Evolutionary conservation across 371 early-diverging fungal genomes (phyloP).

Genomic region (Haplosporangium sp.): DNA sequence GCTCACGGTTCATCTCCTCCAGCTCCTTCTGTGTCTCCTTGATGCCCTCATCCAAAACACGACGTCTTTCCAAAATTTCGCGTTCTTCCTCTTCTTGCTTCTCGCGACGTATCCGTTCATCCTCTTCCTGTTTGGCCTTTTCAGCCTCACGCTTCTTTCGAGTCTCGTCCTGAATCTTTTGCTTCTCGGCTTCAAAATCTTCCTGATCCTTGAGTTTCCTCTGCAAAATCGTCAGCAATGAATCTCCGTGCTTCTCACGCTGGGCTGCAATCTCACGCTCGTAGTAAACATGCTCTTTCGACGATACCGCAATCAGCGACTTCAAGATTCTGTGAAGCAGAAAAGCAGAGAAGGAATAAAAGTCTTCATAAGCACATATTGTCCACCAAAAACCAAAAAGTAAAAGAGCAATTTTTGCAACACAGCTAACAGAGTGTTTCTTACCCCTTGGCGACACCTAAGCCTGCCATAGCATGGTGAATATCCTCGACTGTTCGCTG

Average conservation of each 20-base stretch:
- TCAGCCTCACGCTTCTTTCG: constrained; percentile 65
- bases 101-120: constrained; percentile 45
- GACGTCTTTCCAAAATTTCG: constrained; percentile 53
- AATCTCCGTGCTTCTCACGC: constrained; percentile 74
- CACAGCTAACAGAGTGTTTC: background rate
- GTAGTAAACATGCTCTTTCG: constrained; percentile 65
- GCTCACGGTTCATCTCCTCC: constrained; percentile 53
- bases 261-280: constrained; percentile 74
- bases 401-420: background rate
- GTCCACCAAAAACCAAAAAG: background rate
- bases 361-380: no score
- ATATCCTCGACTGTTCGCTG: constrained; percentile 68
- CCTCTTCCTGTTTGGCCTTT: constrained; percentile 55
- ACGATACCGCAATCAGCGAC: constrained; percentile 60
- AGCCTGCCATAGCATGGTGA: constrained; percentile 64
- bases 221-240: constrained; percentile 66
- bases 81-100: constrained; percentile 57
- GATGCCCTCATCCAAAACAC: constrained; percentile 56
- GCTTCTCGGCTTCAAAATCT: constrained; percentile 62
- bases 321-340: constrained; percentile 58
- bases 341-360: no score
- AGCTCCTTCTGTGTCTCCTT: constrained; percentile 51
- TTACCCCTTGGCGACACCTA: constrained; percentile 61
- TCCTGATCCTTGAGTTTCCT: constrained; percentile 71
- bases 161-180: constrained; percentile 60